Conservation (phyloP, 2,329 filamentous ascomycete genomes). For the Amesomyces nigricolor region DNA sequence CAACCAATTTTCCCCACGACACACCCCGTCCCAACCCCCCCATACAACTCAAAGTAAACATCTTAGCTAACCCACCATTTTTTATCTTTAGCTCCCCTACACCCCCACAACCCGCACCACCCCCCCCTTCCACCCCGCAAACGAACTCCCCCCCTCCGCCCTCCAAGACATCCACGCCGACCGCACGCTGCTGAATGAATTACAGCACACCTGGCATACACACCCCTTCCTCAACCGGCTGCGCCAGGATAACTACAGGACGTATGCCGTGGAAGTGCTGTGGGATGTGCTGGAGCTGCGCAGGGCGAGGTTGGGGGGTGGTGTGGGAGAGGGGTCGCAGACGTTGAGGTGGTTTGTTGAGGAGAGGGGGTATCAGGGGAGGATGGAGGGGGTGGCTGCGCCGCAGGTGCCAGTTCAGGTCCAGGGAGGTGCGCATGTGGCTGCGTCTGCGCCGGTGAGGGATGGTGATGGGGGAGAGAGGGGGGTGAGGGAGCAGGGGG, state of each 20-base stretch:
- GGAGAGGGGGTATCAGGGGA: background rate
- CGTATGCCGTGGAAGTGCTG: conserved; percentile 14
- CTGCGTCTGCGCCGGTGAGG: too few species aligned
- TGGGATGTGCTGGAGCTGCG: conserved; percentile 21
- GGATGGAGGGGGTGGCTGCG: background rate
- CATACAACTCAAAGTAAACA: background rate
- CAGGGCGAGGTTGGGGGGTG: background rate
- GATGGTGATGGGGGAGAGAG: too few species aligned
- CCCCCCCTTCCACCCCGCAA: background rate
- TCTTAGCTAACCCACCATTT: background rate
- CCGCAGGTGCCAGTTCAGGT: too few species aligned
- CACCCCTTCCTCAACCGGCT: background rate
- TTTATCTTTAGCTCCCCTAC: too few species aligned
- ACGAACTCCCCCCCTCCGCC: too few species aligned
- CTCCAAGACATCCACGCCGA: conserved; percentile 6
- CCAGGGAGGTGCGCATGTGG: too few species aligned
- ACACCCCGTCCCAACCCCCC: background rate
- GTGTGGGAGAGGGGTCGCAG: background rate
- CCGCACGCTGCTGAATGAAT: background rate
- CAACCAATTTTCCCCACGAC: background rate
- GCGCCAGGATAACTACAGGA: background rate
- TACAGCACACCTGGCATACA: conserved; percentile 11
- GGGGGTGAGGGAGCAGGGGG: too few species aligned
- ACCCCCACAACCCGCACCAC: conserved; percentile 8
- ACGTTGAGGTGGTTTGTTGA: conserved; percentile 15